Conservation (phyloP, 2,329 filamentous ascomycete genomes). For the Fusarium gaditjirri region DNA sequence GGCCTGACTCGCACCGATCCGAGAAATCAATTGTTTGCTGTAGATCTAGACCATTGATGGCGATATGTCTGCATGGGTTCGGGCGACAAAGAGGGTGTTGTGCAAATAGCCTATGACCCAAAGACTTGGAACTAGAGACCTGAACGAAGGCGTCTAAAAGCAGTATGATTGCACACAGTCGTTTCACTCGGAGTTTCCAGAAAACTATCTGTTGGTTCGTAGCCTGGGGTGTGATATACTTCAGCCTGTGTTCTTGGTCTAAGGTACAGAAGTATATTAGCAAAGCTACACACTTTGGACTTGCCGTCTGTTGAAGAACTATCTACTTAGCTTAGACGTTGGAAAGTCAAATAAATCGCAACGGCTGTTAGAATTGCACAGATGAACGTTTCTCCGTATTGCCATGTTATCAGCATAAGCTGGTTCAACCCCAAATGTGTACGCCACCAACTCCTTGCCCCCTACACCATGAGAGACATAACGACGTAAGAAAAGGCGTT, state of each 20-base stretch:
- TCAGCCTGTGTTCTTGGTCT: background rate
- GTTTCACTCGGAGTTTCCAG: background rate
- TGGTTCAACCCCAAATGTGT: background rate
- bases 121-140: background rate
- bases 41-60: background rate
- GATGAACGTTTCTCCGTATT: background rate
- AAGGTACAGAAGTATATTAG: background rate
- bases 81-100: background rate
- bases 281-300: background rate
- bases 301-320: background rate
- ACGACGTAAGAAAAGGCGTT: background rate
- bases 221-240: background rate
- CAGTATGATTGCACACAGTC: background rate
- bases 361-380: no score
- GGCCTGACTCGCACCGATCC: background rate
- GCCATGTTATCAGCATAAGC: background rate
- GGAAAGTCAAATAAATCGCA: background rate
- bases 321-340: background rate
- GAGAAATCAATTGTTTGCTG: background rate
- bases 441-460: constrained; percentile 13
- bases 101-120: background rate
- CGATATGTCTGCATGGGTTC: background rate
- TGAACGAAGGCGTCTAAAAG: background rate
- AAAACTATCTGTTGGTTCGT: background rate
- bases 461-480: background rate